Evolutionary conservation across 257 asterid genomes (phyloP).

Genomic region (Solanum gandarillasii): DNA sequence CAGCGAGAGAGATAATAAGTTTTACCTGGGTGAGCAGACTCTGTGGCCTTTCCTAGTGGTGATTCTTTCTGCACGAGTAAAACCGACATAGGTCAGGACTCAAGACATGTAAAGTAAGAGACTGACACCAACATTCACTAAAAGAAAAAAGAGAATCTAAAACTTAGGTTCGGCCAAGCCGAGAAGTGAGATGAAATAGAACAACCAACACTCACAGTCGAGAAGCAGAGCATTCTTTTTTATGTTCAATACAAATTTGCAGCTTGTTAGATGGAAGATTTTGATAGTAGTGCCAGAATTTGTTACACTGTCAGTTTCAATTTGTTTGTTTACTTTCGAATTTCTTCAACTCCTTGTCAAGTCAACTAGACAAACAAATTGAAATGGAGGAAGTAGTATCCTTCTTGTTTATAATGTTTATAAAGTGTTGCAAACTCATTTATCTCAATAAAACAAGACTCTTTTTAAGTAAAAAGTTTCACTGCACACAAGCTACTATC

Average conservation of each 20-base stretch:
- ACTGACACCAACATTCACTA: not conserved
- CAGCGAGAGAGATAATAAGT: not conserved
- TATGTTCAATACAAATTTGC: not conserved
- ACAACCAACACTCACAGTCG: not conserved
- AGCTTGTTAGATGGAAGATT: not conserved
- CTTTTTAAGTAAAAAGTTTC: not conserved
- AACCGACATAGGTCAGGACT: not conserved
- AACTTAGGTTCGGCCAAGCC: not conserved
- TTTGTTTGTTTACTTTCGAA: not conserved
- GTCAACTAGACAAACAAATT: not conserved
- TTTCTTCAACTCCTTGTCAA: not conserved
- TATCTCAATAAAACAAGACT: not conserved
- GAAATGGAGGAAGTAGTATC: not conserved
- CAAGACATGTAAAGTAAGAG: not conserved
- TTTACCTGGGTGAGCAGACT: constrained; percentile 84
- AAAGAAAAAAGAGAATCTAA: not conserved
- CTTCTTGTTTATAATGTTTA: not conserved
- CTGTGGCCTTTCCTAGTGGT: constrained; percentile 50
- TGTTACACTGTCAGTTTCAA: not conserved
- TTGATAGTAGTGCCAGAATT: not conserved
- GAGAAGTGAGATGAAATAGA: not conserved
- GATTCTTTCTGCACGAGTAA: constrained; percentile 56
- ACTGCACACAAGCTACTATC: not conserved
- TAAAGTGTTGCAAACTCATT: not conserved
- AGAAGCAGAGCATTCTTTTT: not conserved